Conservation (phyloP, 306 rosid genomes). For the Cucumis hystrix region DNA sequence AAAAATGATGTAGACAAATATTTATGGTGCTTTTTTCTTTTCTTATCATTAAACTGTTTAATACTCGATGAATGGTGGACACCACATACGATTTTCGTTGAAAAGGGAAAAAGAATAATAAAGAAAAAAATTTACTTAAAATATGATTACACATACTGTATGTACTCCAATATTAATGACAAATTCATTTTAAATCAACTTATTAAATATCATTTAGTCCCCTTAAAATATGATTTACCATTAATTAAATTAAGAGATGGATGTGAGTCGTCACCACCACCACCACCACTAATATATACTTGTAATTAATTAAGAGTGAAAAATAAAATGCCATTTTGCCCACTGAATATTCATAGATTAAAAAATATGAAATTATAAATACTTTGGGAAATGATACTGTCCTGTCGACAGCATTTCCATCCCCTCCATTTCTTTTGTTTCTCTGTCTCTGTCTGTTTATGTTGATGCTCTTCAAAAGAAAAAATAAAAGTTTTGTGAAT, state of each 20-base stretch:
- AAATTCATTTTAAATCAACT: neutral
- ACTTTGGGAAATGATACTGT: neutral
- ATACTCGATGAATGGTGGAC: neutral
- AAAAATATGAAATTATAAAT: neutral
- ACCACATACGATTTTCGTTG: neutral
- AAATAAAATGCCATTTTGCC: neutral
- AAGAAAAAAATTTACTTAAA: neutral
- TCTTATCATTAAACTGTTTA: neutral
- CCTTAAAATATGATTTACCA: neutral
- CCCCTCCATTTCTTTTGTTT: conserved; percentile 4
- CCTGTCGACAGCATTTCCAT: conserved; percentile 5
- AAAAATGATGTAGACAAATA: neutral
- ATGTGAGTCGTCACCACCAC: neutral
- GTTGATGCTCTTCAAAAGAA: neutral
- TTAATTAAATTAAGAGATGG: neutral
- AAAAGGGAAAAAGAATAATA: neutral
- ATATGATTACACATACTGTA: no score
- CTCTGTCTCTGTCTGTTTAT: conserved; percentile 1
- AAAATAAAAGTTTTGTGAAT: neutral
- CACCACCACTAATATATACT: neutral
- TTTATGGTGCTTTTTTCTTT: neutral
- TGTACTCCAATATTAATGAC: no score
- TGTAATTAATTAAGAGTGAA: neutral
- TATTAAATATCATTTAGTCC: no score
- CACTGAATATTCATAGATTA: neutral